Percentiles rank a stretch among this genome's conserved stretches.
Conservation (phyloP, 1,284 basidiomycete species). For the Afroboletus lepidellus region DNA sequence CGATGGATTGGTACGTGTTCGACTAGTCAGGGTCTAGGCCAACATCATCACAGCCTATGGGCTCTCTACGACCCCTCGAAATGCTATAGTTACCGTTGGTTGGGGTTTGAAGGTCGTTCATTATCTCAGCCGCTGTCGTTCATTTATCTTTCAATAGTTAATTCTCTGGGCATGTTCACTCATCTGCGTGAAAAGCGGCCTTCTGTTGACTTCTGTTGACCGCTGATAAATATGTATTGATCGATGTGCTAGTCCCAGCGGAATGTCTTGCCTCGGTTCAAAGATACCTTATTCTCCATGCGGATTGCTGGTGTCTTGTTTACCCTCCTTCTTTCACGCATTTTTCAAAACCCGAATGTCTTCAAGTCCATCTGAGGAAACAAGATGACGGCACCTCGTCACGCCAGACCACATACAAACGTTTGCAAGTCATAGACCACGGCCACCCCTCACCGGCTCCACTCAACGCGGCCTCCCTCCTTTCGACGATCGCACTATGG, state of each 20-base stretch:
- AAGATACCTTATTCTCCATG: slow-evolving; percentile 3
- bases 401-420: slow-evolving; percentile 6
- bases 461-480: slow-evolving; percentile 9
- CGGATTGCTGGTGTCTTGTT: background rate
- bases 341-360: background rate
- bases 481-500: slow-evolving; percentile 15
- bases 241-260: too few relatives aligned
- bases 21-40: slow-evolving; percentile 13
- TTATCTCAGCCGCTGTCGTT: slow-evolving; percentile 14
- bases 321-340: background rate
- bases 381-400: slow-evolving; percentile 1
- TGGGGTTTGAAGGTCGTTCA: slow-evolving; percentile 10
- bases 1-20: slow-evolving; percentile 4
- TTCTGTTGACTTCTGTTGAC: slow-evolving; percentile 23
- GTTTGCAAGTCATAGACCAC: background rate
- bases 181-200: slow-evolving; percentile 16
- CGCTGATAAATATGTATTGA: slow-evolving; percentile 22
- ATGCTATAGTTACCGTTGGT: slow-evolving; percentile 13
- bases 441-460: slow-evolving; percentile 10
- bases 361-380: background rate
- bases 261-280: too few relatives aligned
- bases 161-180: slow-evolving; percentile 5
- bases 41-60: slow-evolving; percentile 10
- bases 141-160: slow-evolving; percentile 30
- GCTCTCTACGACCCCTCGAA: slow-evolving; percentile 8